Conservation (phyloP, 306 rosid species). For the Abrus precatorius region DNA sequence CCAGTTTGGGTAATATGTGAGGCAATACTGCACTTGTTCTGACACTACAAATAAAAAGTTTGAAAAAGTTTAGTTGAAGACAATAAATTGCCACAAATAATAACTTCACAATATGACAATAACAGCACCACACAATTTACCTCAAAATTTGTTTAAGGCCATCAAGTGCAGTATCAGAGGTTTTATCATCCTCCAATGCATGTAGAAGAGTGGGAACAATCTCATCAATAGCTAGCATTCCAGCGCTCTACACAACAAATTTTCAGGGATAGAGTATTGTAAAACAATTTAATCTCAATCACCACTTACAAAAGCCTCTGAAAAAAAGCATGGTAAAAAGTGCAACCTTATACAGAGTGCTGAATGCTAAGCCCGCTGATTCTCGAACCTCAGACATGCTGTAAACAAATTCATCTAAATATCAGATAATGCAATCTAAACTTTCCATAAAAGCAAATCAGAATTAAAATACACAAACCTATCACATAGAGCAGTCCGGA, state of each 20-base stretch:
- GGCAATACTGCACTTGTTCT: constrained; percentile 94
- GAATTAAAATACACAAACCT: constrained; percentile 60
- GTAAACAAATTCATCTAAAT: constrained; percentile 46
- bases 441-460: constrained; percentile 12
- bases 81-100: constrained; percentile 16
- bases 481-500: constrained; percentile 95
- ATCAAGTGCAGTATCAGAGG: constrained; percentile 96
- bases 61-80: constrained; percentile 40
- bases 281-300: constrained; percentile 13
- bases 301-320: neutral
- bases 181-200: constrained; percentile 90
- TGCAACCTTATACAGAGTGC: constrained; percentile 92
- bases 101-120: constrained; percentile 21
- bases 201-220: constrained; percentile 95
- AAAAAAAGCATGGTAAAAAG: neutral
- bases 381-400: constrained; percentile 91
- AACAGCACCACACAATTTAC: constrained; percentile 48
- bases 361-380: constrained; percentile 95
- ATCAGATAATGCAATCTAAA: constrained; percentile 31
- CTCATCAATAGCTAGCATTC: constrained; percentile 98
- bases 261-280: constrained; percentile 4
- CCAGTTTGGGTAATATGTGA: constrained; percentile 94
- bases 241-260: constrained; percentile 78
- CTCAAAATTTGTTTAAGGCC: constrained; percentile 98
- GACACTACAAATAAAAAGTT: constrained; percentile 64